Conservation (phyloP, 2,329 filamentous ascomycete genomes). For the Neofusicoccum cordaticola region DNA sequence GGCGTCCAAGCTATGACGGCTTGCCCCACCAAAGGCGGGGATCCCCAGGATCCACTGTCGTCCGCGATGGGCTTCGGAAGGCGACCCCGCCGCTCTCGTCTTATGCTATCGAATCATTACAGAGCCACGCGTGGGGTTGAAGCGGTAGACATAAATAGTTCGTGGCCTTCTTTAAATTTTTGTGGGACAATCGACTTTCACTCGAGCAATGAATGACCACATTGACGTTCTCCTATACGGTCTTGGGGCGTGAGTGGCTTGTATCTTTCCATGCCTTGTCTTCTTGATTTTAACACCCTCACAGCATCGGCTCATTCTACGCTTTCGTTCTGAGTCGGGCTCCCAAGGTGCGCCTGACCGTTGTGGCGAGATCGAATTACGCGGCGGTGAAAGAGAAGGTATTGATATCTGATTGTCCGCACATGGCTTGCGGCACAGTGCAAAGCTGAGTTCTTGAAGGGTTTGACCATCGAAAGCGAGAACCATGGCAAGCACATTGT, state of each 20-base stretch:
- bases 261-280: neutral
- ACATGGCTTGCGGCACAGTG: no score
- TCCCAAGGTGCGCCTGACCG: neutral
- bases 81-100: no score
- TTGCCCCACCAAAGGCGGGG: no score
- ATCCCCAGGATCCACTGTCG: no score
- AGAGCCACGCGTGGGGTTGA: neutral
- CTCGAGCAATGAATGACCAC: neutral
- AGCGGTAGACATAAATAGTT: neutral
- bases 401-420: neutral
- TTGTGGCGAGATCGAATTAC: neutral
- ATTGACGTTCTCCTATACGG: neutral
- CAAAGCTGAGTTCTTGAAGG: neutral
- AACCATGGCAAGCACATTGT: neutral
- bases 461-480: neutral
- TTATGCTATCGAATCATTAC: no score
- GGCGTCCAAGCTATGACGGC: no score
- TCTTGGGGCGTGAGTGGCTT: neutral
- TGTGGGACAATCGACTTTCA: neutral
- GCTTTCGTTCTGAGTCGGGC: neutral
- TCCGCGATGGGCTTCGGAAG: no score
- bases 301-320: neutral
- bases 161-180: neutral
- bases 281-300: no score
- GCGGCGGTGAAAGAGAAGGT: neutral